phyloP scores from a whole-genome alignment of 2,329 filamentous ascomycete genomes.

The Colletotrichum navitas region DNA sequence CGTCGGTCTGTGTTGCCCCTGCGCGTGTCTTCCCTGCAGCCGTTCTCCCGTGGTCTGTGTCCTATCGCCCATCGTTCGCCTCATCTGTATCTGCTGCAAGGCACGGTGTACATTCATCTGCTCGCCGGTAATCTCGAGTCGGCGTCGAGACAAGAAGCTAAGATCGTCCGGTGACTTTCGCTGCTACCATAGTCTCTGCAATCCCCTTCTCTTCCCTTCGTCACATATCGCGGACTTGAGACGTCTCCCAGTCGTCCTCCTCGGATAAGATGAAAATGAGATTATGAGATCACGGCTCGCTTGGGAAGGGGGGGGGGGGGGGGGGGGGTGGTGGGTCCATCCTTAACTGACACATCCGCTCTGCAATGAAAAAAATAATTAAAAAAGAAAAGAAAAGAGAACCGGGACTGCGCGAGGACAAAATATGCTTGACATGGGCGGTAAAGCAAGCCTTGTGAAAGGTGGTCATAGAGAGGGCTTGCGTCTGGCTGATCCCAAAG shows the following conservation, averaged over 20 bases:
- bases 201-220: slow-evolving; percentile 13
- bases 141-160: slow-evolving; percentile 28
- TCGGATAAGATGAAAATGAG: slow-evolving; percentile 37
- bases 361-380: slow-evolving; percentile 27
- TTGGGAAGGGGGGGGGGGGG: slow-evolving; percentile 37
- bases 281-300: slow-evolving; percentile 41
- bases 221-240: slow-evolving; percentile 36
- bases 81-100: slow-evolving; percentile 40
- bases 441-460: slow-evolving; percentile 56
- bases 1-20: slow-evolving; percentile 40
- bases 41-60: slow-evolving; percentile 43
- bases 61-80: slow-evolving; percentile 38
- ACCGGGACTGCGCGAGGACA: slow-evolving; percentile 25
- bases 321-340: slow-evolving; percentile 43
- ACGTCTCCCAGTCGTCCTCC: slow-evolving; percentile 4
- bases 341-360: slow-evolving; percentile 37
- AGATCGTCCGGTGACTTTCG: slow-evolving; percentile 14
- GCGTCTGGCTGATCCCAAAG: slow-evolving; percentile 24
- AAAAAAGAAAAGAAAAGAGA: background rate
- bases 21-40: slow-evolving; percentile 41
- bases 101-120: slow-evolving; percentile 30
- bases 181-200: slow-evolving; percentile 30
- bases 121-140: slow-evolving; percentile 8
- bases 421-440: slow-evolving; percentile 49
- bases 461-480: slow-evolving; percentile 45